phyloP scores from a whole-genome alignment of 1,284 basidiomycete genomes.

The Blastosporella zonata region DNA sequence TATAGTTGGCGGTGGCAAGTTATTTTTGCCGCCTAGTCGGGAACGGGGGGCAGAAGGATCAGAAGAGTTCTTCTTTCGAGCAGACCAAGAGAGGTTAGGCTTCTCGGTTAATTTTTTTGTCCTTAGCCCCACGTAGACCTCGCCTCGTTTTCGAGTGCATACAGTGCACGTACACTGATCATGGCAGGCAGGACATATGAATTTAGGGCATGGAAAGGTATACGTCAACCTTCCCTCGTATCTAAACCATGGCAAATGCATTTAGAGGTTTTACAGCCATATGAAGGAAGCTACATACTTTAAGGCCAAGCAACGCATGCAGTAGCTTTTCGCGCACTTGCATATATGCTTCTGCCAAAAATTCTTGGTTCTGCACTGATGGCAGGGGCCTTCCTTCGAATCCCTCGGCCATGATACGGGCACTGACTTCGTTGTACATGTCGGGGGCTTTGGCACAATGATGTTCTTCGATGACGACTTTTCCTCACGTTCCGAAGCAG shows the following conservation, averaged over 20 bases:
- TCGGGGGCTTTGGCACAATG: background rate
- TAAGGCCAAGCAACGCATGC: constrained; percentile 25
- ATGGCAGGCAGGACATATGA: constrained; percentile 27
- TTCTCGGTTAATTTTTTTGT: background rate
- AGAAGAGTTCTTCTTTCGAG: background rate
- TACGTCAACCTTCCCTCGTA: constrained; percentile 19
- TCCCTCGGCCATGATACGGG: background rate
- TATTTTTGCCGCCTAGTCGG: constrained; percentile 6
- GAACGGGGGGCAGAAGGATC: background rate
- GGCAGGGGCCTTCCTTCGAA: constrained; percentile 22
- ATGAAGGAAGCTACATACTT: constrained; percentile 20
- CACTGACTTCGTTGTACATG: background rate
- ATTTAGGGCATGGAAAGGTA: constrained; percentile 9
- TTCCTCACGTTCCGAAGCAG: background rate
- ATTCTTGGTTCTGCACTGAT: constrained; percentile 29
- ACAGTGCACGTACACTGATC: constrained; percentile 27
- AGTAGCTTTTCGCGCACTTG: constrained; percentile 25
- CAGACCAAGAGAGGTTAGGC: background rate
- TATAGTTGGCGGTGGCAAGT: constrained; percentile 9
- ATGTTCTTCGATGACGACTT: background rate
- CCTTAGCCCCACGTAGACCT: constrained; percentile 22
- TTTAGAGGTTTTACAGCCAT: background rate
- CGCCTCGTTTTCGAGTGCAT: constrained; percentile 30
- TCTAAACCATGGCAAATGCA: constrained; percentile 10
- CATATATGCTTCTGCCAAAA: constrained; percentile 24